phyloP scores from a whole-genome alignment of 2,329 filamentous ascomycete species.

The Graphilbum sp. region DNA sequence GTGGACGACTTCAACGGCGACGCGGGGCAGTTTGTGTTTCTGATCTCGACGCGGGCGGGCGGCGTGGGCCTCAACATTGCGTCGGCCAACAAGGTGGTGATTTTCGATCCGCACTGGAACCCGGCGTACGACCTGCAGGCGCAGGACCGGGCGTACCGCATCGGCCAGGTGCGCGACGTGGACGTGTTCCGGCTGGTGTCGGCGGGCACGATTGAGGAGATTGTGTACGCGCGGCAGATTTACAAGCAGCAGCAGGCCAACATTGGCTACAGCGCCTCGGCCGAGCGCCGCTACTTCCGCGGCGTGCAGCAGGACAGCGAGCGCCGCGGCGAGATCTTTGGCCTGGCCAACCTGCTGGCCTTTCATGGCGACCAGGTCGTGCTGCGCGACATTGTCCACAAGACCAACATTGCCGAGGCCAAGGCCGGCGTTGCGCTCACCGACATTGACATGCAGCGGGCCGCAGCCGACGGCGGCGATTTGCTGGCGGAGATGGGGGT shows the following conservation, averaged over 20 bases:
- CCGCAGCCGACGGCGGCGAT: conserved; percentile 34
- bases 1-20: conserved; percentile 90
- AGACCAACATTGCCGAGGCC: conserved; percentile 91
- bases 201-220: conserved; percentile 87
- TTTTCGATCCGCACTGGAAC: conserved; percentile 97
- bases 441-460: conserved; percentile 56
- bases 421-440: conserved; percentile 67
- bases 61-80: conserved; percentile 94
- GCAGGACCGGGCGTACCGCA: conserved; percentile 89
- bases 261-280: conserved; percentile 86
- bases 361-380: conserved; percentile 68
- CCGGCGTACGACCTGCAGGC: conserved; percentile 88
- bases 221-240: conserved; percentile 90
- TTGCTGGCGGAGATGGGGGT: conserved; percentile 26
- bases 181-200: conserved; percentile 89
- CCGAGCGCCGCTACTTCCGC: conserved; percentile 86
- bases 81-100: conserved; percentile 93
- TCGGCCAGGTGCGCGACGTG: conserved; percentile 82
- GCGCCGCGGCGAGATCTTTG: conserved; percentile 88
- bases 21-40: conserved; percentile 75
- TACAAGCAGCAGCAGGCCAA: conserved; percentile 99
- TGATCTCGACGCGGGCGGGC: conserved; percentile 87
- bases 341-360: conserved; percentile 69
- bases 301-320: conserved; percentile 73
- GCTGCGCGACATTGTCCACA: conserved; percentile 91